Evolutionary conservation across 1,139 yeast genomes (phyloP).

Genomic region (Yamadazyma epiphylla): DNA sequence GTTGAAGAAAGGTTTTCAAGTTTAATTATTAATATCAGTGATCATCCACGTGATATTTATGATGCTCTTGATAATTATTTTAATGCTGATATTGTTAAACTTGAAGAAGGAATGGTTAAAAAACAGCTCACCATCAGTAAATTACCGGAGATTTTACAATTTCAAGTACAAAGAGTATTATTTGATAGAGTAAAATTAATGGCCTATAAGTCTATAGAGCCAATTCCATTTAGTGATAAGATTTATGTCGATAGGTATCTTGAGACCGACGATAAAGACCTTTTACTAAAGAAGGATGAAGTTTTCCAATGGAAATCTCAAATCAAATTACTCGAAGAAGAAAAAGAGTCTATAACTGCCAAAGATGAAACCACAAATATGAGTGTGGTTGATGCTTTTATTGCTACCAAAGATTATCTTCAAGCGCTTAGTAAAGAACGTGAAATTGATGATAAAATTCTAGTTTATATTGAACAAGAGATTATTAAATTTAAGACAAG

Average conservation of each 20-base stretch:
- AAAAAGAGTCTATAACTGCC: conserved; percentile 37
- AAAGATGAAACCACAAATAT: conserved; percentile 49
- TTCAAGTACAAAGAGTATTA: conserved; percentile 91
- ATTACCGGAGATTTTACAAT: conserved; percentile 79
- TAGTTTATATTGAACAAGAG: conserved; percentile 30
- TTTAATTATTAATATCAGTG: conserved; percentile 78
- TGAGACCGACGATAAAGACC: conserved; percentile 61
- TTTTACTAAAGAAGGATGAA: conserved; percentile 53
- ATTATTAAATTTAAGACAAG: conserved; percentile 20
- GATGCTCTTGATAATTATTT: conserved; percentile 87
- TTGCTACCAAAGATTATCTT: conserved; percentile 55
- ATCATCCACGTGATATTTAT: conserved; percentile 83
- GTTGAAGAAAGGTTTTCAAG: conserved; percentile 78
- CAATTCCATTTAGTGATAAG: conserved; percentile 72
- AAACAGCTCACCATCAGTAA: conserved; percentile 67
- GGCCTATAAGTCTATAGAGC: conserved; percentile 81
- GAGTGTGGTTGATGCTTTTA: conserved; percentile 43
- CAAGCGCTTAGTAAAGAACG: conserved; percentile 27
- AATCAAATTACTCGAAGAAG: conserved; percentile 39
- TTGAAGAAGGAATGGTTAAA: conserved; percentile 72
- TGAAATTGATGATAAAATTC: conserved; percentile 29
- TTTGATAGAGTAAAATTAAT: conserved; percentile 71
- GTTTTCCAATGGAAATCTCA: conserved; percentile 63
- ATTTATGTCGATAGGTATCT: conserved; percentile 85
- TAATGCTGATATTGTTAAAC: conserved; percentile 65